phyloP scores from a whole-genome alignment of 352 stramenopile genomes.

The Halophytophthora batemanensis region DNA sequence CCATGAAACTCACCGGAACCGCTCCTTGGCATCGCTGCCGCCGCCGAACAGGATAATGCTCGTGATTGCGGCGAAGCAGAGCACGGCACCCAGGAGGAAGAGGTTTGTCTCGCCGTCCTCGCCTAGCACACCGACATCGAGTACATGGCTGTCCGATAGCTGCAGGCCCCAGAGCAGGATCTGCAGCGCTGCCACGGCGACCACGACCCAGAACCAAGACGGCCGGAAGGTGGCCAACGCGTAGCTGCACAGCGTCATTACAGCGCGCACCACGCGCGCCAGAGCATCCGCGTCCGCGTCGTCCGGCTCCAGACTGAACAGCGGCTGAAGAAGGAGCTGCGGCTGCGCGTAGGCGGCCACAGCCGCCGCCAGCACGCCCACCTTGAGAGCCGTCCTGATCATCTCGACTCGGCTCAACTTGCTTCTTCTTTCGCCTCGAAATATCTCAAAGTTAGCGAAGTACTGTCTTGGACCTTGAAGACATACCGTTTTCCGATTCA shows the following conservation, averaged over 20 bases:
- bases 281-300: conserved; percentile 37
- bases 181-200: conserved; percentile 52
- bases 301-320: conserved; percentile 24
- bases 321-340: conserved; percentile 36
- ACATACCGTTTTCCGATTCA: too few relatives aligned
- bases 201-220: conserved; percentile 41
- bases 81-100: conserved; percentile 33
- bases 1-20: conserved; percentile 40
- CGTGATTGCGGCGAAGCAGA: conserved; percentile 45
- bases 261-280: conserved; percentile 46
- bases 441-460: too few relatives aligned
- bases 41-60: conserved; percentile 50
- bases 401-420: conserved; percentile 1
- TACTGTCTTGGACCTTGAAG: too few relatives aligned
- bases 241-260: conserved; percentile 60
- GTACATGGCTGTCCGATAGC: conserved; percentile 32
- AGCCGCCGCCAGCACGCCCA: conserved; percentile 33
- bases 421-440: not conserved
- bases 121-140: conserved; percentile 26
- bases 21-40: conserved; percentile 29
- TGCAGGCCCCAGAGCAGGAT: conserved; percentile 48
- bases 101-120: conserved; percentile 42
- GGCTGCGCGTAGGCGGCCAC: conserved; percentile 51
- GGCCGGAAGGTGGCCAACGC: conserved; percentile 32
- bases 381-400: conserved; percentile 36